Evolutionary conservation across 1,284 basidiomycete genomes (phyloP).

Genomic region (Puccinia triticina): DNA sequence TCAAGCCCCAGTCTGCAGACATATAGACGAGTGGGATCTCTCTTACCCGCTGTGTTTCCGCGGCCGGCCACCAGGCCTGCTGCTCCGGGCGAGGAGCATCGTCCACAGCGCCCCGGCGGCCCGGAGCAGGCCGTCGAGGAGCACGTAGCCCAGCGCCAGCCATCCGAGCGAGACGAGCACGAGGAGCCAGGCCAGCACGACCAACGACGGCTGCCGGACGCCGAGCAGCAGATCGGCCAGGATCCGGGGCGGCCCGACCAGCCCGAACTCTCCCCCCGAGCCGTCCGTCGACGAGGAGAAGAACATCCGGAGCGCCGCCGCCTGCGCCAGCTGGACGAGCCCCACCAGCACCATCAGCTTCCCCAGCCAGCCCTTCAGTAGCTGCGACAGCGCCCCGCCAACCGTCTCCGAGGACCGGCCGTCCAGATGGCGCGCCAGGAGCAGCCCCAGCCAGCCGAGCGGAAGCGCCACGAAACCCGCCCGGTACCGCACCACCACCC

Average conservation of each 20-base stretch:
- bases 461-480: conserved; percentile 72
- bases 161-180: conserved; percentile 22
- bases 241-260: background rate
- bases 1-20: too few relatives aligned
- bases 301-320: background rate
- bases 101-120: background rate
- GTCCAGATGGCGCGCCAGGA: conserved; percentile 59
- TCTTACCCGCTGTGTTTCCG: background rate
- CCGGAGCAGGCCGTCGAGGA: background rate
- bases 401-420: conserved; percentile 13
- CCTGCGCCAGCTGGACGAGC: conserved; percentile 3
- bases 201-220: background rate
- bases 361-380: background rate
- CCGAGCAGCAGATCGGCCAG: conserved; percentile 31
- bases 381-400: background rate
- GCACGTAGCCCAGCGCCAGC: conserved; percentile 5
- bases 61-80: background rate
- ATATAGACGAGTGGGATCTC: too few relatives aligned
- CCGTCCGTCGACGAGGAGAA: background rate
- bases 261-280: background rate
- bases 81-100: background rate
- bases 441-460: conserved; percentile 68
- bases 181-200: conserved; percentile 34
- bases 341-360: background rate
- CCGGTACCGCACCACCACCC: conserved; percentile 73